Evolutionary conservation across 345 rosid genomes (phyloP).

Genomic region (Syzygium aqueum): DNA sequence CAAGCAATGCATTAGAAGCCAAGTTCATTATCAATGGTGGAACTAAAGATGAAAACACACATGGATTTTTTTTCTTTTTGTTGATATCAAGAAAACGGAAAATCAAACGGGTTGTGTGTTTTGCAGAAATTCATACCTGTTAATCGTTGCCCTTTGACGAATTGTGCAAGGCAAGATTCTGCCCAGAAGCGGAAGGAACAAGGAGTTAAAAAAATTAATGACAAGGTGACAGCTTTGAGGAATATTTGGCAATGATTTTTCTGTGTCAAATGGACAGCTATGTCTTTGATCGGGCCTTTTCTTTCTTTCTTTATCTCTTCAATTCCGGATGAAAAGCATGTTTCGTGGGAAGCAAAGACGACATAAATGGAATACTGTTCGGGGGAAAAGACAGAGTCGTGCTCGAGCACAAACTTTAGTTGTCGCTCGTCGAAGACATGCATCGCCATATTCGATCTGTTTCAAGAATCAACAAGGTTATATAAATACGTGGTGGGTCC

Average conservation of each 20-base stretch:
- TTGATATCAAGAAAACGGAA: background rate
- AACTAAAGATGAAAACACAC: background rate
- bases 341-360: background rate
- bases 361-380: background rate
- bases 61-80: background rate
- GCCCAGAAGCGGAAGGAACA: conserved; percentile 10
- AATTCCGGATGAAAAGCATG: background rate
- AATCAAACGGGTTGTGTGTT: background rate
- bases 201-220: background rate
- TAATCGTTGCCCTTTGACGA: conserved; percentile 3
- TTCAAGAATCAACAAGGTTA: background rate
- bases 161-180: conserved; percentile 13
- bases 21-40: conserved; percentile 5
- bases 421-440: background rate
- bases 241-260: background rate
- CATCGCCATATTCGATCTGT: background rate
- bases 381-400: background rate
- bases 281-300: background rate
- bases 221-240: conserved; percentile 7
- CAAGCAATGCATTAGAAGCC: background rate
- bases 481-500: background rate
- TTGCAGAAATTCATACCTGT: background rate
- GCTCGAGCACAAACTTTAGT: background rate
- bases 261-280: background rate
- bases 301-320: background rate